Evolutionary conservation across 1,284 basidiomycete species (phyloP).

Genomic region (Apiotrichum sp.): DNA sequence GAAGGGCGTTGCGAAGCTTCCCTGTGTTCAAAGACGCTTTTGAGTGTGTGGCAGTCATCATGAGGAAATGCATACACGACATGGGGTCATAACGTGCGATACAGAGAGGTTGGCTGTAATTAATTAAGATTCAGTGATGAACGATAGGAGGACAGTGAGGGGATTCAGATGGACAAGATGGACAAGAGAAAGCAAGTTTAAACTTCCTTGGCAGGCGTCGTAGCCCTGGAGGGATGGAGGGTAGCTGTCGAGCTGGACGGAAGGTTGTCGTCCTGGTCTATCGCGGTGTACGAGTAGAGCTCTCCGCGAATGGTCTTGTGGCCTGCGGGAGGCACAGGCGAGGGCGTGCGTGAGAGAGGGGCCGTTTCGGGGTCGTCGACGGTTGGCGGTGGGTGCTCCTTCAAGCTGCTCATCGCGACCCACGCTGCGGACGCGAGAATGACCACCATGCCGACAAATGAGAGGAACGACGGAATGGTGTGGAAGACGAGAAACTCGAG

Average conservation of each 20-base stretch:
- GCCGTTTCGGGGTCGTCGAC: slow-evolving; percentile 20
- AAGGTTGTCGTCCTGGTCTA: background rate
- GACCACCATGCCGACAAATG: slow-evolving; percentile 38
- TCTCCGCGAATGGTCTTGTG: slow-evolving; percentile 15
- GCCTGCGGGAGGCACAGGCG: slow-evolving; percentile 21
- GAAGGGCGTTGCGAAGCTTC: too few species aligned
- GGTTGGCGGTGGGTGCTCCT: slow-evolving; percentile 7
- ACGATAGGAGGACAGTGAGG: too few species aligned
- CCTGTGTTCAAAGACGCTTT: too few species aligned
- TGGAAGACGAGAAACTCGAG: slow-evolving; percentile 44
- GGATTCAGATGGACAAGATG: too few species aligned
- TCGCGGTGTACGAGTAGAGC: slow-evolving; percentile 16
- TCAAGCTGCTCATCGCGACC: slow-evolving; percentile 33
- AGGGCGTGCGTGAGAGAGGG: slow-evolving; percentile 31
- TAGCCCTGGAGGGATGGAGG: background rate
- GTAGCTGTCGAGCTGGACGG: background rate
- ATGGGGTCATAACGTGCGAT: too few species aligned
- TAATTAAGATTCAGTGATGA: too few species aligned
- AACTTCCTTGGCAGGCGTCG: background rate
- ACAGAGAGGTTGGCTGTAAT: too few species aligned
- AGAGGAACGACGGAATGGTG: slow-evolving; percentile 36
- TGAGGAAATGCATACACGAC: too few species aligned
- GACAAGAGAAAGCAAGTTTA: background rate
- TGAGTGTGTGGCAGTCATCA: too few species aligned
- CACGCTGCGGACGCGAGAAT: slow-evolving; percentile 41